These are phyloP conservation scores for Mycena vitilis DNA, from an alignment of 768 basidiomycete species.

Conservation along the genomic window DNA sequence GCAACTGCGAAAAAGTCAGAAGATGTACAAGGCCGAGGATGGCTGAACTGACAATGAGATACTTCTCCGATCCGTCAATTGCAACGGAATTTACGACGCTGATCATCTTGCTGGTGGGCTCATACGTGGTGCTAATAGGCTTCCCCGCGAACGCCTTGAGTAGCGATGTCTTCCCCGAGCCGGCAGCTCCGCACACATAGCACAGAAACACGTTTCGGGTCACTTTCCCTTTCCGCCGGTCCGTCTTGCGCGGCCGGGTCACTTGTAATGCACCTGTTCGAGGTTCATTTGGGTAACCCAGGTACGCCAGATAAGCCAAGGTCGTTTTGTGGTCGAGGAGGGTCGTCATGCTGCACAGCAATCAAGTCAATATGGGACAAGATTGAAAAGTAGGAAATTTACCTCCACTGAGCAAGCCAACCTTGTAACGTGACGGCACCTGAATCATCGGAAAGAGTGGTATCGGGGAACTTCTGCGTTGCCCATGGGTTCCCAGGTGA, in stretches of 20 bases:
- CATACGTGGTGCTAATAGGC: constrained; percentile 77
- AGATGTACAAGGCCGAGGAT: neutral
- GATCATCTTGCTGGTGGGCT: constrained; percentile 90
- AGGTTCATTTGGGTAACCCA: constrained; percentile 86
- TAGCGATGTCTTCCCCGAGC: constrained; percentile 93
- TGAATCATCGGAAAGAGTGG: constrained; percentile 85
- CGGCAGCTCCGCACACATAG: constrained; percentile 95
- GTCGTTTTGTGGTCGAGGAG: constrained; percentile 94
- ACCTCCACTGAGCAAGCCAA: constrained; percentile 99
- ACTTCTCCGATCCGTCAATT: constrained; percentile 94
- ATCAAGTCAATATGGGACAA: constrained; percentile 1
- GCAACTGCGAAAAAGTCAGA: constrained; percentile 65
- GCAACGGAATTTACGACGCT: constrained; percentile 96
- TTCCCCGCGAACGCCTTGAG: constrained; percentile 89
- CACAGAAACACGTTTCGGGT: constrained; percentile 92
- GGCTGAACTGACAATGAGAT: constrained; percentile 82
- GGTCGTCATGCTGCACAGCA: constrained; percentile 86
- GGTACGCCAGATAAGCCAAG: constrained; percentile 93
- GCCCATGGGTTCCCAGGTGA: constrained; percentile 98
- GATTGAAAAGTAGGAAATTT: constrained; percentile 19
- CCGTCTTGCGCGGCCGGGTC: constrained; percentile 85
- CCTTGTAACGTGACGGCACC: constrained; percentile 96
- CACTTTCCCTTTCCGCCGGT: constrained; percentile 88
- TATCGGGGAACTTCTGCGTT: constrained; percentile 91
- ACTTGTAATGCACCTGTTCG: constrained; percentile 88